A percentile compares a stretch with the other conserved stretches of the same genome.
phyloP scores from a whole-genome alignment of 352 stramenopile species.

The Globisporangium ultimum region DNA sequence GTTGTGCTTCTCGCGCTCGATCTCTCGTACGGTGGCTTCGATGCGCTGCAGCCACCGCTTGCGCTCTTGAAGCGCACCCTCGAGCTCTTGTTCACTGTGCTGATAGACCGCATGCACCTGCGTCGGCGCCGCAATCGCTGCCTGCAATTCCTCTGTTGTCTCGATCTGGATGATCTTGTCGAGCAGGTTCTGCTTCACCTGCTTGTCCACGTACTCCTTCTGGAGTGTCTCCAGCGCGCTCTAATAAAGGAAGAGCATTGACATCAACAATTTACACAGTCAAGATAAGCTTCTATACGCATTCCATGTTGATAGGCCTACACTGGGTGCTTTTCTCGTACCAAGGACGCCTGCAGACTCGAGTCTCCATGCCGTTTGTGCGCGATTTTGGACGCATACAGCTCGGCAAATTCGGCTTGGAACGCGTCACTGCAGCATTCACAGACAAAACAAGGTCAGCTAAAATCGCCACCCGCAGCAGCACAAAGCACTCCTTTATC shows the following conservation, averaged over 20 bases:
- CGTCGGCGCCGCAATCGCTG: slow-evolving; percentile 16
- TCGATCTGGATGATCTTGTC: slow-evolving; percentile 70
- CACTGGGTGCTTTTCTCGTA: slow-evolving; percentile 6
- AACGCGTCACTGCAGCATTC: slow-evolving; percentile 12
- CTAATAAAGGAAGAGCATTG: slow-evolving; percentile 14
- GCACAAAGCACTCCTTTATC: too few species aligned
- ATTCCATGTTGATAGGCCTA: too few species aligned
- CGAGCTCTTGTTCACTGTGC: slow-evolving; percentile 40
- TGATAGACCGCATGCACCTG: slow-evolving; percentile 28
- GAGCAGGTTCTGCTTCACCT: slow-evolving; percentile 70
- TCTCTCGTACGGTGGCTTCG: slow-evolving; percentile 33
- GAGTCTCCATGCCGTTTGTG: slow-evolving; percentile 19
- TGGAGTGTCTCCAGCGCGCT: slow-evolving; percentile 38
- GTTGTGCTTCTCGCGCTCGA: slow-evolving; percentile 49
- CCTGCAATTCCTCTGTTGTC: slow-evolving; percentile 36
- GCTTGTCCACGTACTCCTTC: slow-evolving; percentile 52
- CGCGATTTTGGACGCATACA: slow-evolving; percentile 43
- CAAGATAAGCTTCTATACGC: too few species aligned
- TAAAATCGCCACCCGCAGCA: neutral
- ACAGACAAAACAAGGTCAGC: neutral
- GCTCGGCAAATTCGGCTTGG: slow-evolving; percentile 31
- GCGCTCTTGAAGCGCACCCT: slow-evolving; percentile 42
- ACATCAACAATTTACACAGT: neutral
- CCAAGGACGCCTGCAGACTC: slow-evolving; percentile 29
- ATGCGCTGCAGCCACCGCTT: slow-evolving; percentile 32